Evolutionary conservation across 257 asterid species (phyloP).

Genomic region (Vinca minor): DNA sequence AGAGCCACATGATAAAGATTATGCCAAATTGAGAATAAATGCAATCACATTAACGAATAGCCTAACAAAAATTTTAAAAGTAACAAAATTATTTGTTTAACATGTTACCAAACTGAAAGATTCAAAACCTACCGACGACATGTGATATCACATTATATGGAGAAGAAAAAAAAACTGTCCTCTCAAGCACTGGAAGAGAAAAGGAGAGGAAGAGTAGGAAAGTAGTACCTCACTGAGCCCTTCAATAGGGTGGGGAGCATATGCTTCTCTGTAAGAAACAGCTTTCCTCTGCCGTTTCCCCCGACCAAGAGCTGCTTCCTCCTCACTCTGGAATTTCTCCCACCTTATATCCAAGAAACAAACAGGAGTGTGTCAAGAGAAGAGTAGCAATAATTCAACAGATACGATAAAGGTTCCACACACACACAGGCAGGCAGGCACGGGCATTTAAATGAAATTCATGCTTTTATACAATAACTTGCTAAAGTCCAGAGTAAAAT

Average conservation of each 20-base stretch:
- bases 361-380: conserved; percentile 4
- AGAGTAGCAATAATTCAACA: conserved; percentile 1
- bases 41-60: neutral
- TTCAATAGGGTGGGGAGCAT: conserved; percentile 56
- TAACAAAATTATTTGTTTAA: neutral
- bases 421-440: too few relatives aligned
- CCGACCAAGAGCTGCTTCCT: conserved; percentile 97
- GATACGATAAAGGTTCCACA: neutral
- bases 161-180: neutral
- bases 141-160: neutral
- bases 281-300: conserved; percentile 96
- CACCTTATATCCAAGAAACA: conserved; percentile 50
- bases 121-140: too few relatives aligned
- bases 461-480: neutral
- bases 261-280: conserved; percentile 85
- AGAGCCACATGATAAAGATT: neutral
- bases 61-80: neutral
- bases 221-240: conserved; percentile 49
- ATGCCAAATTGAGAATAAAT: neutral
- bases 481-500: neutral
- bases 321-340: conserved; percentile 83
- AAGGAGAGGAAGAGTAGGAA: neutral
- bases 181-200: neutral
- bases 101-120: neutral
- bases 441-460: neutral